Evolutionary conservation across 495 filamentous ascomycete genomes (phyloP).

Genomic region (Hypoxylon rickii): DNA sequence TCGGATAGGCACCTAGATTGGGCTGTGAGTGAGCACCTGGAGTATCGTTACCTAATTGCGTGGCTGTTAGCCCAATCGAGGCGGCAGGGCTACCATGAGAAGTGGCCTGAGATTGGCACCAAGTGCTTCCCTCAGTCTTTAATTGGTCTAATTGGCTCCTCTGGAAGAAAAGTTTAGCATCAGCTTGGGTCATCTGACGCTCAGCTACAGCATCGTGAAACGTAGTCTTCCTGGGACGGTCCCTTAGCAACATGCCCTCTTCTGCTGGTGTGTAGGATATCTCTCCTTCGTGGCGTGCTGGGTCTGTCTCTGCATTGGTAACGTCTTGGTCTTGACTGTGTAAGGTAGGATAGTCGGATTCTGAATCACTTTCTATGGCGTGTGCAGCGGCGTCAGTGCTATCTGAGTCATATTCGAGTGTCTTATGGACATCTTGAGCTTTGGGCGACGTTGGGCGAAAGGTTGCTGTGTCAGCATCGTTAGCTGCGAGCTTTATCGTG

Average conservation of each 20-base stretch:
- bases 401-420: slow-evolving; percentile 37
- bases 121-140: slow-evolving; percentile 50
- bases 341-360: slow-evolving; percentile 10
- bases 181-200: slow-evolving; percentile 85
- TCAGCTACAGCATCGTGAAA: slow-evolving; percentile 88
- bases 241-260: slow-evolving; percentile 70
- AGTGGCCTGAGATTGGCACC: slow-evolving; percentile 51
- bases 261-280: slow-evolving; percentile 33
- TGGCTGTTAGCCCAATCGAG: slow-evolving; percentile 17
- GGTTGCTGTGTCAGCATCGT: slow-evolving; percentile 24
- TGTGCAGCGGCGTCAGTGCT: slow-evolving; percentile 29
- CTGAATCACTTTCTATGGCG: slow-evolving; percentile 29
- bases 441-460: slow-evolving; percentile 32
- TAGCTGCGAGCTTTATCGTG: too few species aligned
- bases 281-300: slow-evolving; percentile 7
- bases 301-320: slow-evolving; percentile 1
- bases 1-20: slow-evolving; percentile 12
- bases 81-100: slow-evolving; percentile 55
- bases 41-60: slow-evolving; percentile 16
- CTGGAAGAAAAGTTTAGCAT: slow-evolving; percentile 95
- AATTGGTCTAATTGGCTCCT: slow-evolving; percentile 71
- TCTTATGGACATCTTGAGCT: slow-evolving; percentile 22
- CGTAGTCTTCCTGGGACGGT: slow-evolving; percentile 77
- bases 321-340: slow-evolving; percentile 1
- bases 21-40: slow-evolving; percentile 11